Evolutionary conservation across 1,284 basidiomycete species (phyloP), one percentile per base, ranked within the genome.

Genomic region (Ustilago tritici): DNA sequence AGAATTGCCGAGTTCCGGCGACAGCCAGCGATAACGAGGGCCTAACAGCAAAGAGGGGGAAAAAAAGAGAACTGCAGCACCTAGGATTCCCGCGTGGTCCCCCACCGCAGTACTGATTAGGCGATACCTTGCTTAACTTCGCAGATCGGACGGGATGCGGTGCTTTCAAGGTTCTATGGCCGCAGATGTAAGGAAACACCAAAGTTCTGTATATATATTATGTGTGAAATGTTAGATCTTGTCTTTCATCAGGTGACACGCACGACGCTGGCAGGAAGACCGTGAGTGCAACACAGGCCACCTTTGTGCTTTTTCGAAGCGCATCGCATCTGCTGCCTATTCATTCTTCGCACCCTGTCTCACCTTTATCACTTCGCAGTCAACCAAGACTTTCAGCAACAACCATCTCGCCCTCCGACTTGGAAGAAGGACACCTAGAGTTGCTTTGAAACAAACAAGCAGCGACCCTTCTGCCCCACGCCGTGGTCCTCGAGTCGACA

Each of bases 51-150:
- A 50, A 14, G 60, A 32, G 43, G 49, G 32, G 15, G 56, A 52
- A 32, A 8, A n/a, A 61, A 50, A 61, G 76, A 89, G 89, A 91
- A 91, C 90, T 90, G 91, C 90, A 90, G 90, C 91, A 91, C 90
- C 90, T 88, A 91, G 91, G 91, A 92, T 92, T 92, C 91, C 91
- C 90, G 88, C 89, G 90, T 92, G 91, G 91, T 92, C 91, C 91
- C 91, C 91, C 91, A 92, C 91, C 91, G 89, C 91, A 91, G 91
- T 92, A 92, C 91, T 92, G 91, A 91, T 91, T 91, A 87, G 89
- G 90, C 90, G 89, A 91, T 90, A 91, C 90, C 89, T 89, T 89
- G 90, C 89, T 92, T 92, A 91, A 91, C 90, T 91, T 89, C 90
- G 89, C 90, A 91, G 91, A 91, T 92, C 90, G 86, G 91, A 92